phyloP scores from a whole-genome alignment of 169 alveolate species.

The Eimeria brunetti region DNA sequence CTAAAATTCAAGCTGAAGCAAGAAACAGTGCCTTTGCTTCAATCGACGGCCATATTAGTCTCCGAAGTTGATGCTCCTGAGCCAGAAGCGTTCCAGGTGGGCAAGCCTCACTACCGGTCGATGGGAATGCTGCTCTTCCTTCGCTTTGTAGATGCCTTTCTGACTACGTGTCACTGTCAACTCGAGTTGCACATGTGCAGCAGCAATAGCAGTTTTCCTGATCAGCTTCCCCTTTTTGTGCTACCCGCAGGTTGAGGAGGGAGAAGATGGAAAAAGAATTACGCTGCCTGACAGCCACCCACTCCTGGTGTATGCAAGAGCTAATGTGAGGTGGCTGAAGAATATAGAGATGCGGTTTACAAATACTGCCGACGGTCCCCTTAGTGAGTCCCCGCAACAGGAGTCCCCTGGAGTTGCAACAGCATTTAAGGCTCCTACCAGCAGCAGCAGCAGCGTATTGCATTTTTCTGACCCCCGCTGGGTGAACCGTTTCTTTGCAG shows the following conservation, averaged over 20 bases:
- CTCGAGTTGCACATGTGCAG: not conserved
- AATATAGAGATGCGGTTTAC: slow-evolving; percentile 9
- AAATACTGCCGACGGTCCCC: slow-evolving; percentile 34
- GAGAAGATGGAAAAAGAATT: slow-evolving; percentile 40
- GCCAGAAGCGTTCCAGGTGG: slow-evolving; percentile 32
- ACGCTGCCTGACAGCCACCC: slow-evolving; percentile 32
- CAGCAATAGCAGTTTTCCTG: not conserved
- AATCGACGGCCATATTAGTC: not conserved
- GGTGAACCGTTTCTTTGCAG: not conserved
- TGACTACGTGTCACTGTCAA: not conserved
- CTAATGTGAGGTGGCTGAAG: slow-evolving; percentile 27
- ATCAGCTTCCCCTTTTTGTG: not conserved
- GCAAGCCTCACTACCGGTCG: not conserved
- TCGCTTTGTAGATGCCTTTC: not conserved
- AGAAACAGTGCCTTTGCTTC: slow-evolving; percentile 20
- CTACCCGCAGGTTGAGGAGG: slow-evolving; percentile 25
- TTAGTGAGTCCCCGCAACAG: not conserved
- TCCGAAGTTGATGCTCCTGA: slow-evolving; percentile 2
- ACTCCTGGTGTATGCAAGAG: not conserved
- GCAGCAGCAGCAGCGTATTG: not conserved
- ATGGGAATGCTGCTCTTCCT: not conserved
- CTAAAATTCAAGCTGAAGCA: slow-evolving; percentile 14
- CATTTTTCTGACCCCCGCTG: not conserved
- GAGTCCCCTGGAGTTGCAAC: not conserved
- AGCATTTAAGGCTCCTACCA: not conserved